Percentiles rank a stretch among this genome's conserved stretches.
Evolutionary conservation across 768 basidiomycete genomes (phyloP).

Genomic region (Coprinellus aureogranulatus): DNA sequence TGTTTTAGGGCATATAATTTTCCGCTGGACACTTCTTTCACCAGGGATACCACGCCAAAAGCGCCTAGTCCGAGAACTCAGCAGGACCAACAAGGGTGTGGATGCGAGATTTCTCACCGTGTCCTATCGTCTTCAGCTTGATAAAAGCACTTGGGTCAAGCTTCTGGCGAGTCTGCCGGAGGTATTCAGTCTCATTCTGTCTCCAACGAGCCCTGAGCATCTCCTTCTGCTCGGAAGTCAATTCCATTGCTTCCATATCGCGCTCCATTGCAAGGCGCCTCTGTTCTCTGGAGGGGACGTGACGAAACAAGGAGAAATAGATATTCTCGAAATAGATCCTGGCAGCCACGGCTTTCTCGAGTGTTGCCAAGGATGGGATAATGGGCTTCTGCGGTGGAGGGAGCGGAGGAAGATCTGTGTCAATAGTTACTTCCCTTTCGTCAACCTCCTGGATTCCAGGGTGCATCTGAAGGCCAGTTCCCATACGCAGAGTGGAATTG

Average conservation of each 20-base stretch:
- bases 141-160: slow-evolving; percentile 83
- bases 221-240: slow-evolving; percentile 70
- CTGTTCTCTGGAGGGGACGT: slow-evolving; percentile 82
- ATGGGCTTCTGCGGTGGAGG: slow-evolving; percentile 56
- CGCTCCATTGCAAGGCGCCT: slow-evolving; percentile 83
- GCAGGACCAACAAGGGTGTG: slow-evolving; percentile 19
- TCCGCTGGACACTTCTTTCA: slow-evolving; percentile 75
- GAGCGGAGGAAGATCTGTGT: slow-evolving; percentile 24
- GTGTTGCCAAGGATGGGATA: slow-evolving; percentile 82
- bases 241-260: slow-evolving; percentile 74
- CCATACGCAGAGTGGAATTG: slow-evolving; percentile 61
- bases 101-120: slow-evolving; percentile 52
- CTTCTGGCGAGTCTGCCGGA: slow-evolving; percentile 79
- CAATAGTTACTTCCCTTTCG: slow-evolving; percentile 23
- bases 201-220: slow-evolving; percentile 72
- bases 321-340: slow-evolving; percentile 93
- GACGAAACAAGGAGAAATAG: slow-evolving; percentile 82
- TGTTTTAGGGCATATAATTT: slow-evolving; percentile 96
- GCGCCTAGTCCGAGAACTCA: slow-evolving; percentile 56
- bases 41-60: slow-evolving; percentile 94
- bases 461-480: slow-evolving; percentile 59
- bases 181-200: slow-evolving; percentile 85
- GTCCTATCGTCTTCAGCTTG: slow-evolving; percentile 91
- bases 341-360: slow-evolving; percentile 91
- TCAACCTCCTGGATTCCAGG: slow-evolving; percentile 65